Evolutionary conservation across 2,329 filamentous ascomycete species (phyloP), one percentile per base, ranked within the genome.

Genomic region (Colletotrichum lentis): DNA sequence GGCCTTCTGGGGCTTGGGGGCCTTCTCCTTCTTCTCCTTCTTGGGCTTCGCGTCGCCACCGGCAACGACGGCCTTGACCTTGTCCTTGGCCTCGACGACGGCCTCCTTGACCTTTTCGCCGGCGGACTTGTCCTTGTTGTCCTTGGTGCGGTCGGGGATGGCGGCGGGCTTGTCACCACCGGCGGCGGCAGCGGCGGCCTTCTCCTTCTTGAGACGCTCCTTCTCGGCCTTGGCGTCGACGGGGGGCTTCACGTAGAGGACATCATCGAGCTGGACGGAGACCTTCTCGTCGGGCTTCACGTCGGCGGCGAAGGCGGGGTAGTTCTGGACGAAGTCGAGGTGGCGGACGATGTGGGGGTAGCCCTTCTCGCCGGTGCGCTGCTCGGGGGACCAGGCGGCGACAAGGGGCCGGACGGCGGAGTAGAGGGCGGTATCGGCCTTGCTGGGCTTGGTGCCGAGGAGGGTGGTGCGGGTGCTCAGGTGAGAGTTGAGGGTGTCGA

Each of bases 181-280:
- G 0, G 41, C 85, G 2, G 85, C 86, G 1, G 86, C 85, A 1
- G 86, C 86, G 16, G 88, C 89, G 37, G 91, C 92, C 85, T 97
- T 97, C 82, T 97, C 94, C 85, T 96, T 97, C 90, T 97, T 97
- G 81, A 95, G 88, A 55, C 91, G 89, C 86, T 97, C 94, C 85
- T 97, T 97, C 85, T 97, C 95, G 64, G 94, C 94, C 85, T 96
- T 97, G 74, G 91, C 89, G 73, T 97, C 94, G 70, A 95, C 88
- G 22, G 92, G 92, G 73, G 95, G 95, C 82, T 96, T 95, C 74
- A 94, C 90, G 78, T 94, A 94, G 71, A 93, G 86, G 68, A 98
- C 87, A 73, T 94, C 91, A 74, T 94, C 89, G 58, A 88, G 82
- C 78, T 97, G 90, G 73, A 98, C 87, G 72, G 82, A 82, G 74